Evolutionary conservation across 441 rosid genomes (phyloP), one percentile per base, ranked within the genome.

Genomic region (Manihot esculenta): DNA sequence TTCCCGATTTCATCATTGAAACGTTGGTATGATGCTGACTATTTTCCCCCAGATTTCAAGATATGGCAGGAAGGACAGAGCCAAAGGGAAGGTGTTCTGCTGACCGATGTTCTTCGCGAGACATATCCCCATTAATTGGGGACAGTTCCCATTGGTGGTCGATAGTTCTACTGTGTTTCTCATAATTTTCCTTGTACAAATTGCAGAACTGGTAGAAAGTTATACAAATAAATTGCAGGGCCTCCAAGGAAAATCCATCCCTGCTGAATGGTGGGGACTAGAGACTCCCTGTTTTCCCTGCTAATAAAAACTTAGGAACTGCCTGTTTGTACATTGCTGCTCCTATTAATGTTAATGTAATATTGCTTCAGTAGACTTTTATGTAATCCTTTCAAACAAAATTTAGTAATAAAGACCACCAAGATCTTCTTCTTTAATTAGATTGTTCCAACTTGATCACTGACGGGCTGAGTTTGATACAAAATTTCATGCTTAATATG

Each of bases 41-140:
- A 86, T 78, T 94, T 94, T 76, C 79, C 80, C 42, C 50, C 78
- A 7, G 79, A 66, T 77, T 94, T 94, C 80, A 88, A 78, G 91
- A 84, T 94, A 50, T 94, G 97, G 97, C 85, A 72, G 87, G 55
- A 58, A 1, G 95, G 90, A 30, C 82, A 86, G 76, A 79, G 76
- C 77, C 69, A 24, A 59, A 50, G 62, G 20, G 76, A 82, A 6
- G 92, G 89, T 69, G 85, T 81, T 45, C 47, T 82, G 56, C 70
- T 94, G 74, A 70, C 49, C 12, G 80, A 83, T 42, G 60, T 88
- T 66, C 77, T 90, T 75, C 38, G 12, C 35, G 14, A 24, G 59
- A 26, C 26, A 53, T 72, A 68, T 65, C 58, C 72, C 50, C 26
- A 47, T 60, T 53, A 64, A 69, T 60, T 30, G 1, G 9, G 8